Evolutionary conservation across 2,329 filamentous ascomycete species (phyloP).

Genomic region (Fusarium armeniacum): DNA sequence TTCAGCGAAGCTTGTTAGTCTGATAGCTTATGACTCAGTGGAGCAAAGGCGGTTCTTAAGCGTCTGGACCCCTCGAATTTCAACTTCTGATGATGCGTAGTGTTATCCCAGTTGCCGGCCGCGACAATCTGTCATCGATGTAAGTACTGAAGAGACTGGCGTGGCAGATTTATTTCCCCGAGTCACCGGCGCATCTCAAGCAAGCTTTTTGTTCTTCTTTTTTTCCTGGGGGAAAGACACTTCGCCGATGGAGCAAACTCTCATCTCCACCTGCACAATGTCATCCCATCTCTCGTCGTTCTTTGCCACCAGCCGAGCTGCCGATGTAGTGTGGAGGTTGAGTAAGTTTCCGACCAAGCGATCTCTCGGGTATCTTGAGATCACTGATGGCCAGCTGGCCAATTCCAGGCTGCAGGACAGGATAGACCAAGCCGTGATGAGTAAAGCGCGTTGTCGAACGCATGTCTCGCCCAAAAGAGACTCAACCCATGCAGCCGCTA

Average conservation of each 20-base stretch:
- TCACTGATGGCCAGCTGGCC: slow-evolving; percentile 5
- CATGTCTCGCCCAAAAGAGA: slow-evolving; percentile 43
- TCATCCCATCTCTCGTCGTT: neutral
- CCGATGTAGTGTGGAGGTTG: slow-evolving; percentile 23
- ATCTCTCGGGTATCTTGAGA: slow-evolving; percentile 25
- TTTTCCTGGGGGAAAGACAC: neutral
- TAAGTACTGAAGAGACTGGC: neutral
- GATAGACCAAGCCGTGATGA: neutral
- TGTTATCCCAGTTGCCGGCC: neutral
- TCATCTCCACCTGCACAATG: slow-evolving; percentile 18
- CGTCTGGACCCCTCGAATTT: slow-evolving; percentile 1
- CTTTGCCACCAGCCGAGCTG: slow-evolving; percentile 18
- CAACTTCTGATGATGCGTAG: neutral
- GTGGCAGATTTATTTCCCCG: neutral
- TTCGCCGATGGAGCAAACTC: slow-evolving; percentile 11
- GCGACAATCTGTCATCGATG: neutral
- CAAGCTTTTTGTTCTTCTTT: neutral
- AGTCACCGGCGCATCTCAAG: slow-evolving; percentile 6
- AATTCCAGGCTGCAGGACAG: neutral
- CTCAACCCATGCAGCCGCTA: slow-evolving; percentile 26
- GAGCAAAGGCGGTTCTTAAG: neutral
- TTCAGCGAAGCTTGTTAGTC: slow-evolving; percentile 10
- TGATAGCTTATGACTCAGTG: slow-evolving; percentile 12
- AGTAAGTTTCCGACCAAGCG: slow-evolving; percentile 27
- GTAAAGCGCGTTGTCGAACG: slow-evolving; percentile 28